phyloP scores from a whole-genome alignment of 2,329 filamentous ascomycete genomes.

The Clarireedia monteithiana region DNA sequence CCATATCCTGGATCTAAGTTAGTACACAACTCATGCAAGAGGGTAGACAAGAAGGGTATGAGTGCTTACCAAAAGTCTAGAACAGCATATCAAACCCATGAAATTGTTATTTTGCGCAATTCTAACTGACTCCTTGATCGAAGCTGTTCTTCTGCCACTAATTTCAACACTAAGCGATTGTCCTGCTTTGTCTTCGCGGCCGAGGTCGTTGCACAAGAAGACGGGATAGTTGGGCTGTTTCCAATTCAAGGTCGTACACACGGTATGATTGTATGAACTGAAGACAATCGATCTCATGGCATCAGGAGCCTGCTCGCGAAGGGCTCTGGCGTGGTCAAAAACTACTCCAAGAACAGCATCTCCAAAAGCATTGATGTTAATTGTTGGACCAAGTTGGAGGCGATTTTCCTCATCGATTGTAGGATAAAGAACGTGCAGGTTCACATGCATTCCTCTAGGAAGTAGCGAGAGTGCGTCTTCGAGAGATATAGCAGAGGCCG shows the following conservation, averaged over 20 bases:
- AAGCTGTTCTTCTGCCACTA: constrained; percentile 67
- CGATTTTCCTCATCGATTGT: constrained; percentile 63
- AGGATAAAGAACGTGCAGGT: constrained; percentile 88
- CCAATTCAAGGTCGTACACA: constrained; percentile 96
- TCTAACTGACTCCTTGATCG: constrained; percentile 89
- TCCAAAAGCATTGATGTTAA: constrained; percentile 79
- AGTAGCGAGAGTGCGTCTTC: constrained; percentile 68
- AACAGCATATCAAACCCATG: constrained; percentile 92
- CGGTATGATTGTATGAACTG: constrained; percentile 80
- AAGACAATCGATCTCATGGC: constrained; percentile 84
- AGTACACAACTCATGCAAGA: constrained; percentile 9
- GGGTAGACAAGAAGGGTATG: background rate
- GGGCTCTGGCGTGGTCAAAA: constrained; percentile 76
- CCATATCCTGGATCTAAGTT: constrained; percentile 63
- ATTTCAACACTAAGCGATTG: constrained; percentile 24
- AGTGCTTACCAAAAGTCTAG: constrained; percentile 67
- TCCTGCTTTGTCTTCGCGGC: constrained; percentile 43
- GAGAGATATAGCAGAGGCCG: constrained; percentile 70
- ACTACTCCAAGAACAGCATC: constrained; percentile 78
- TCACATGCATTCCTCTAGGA: constrained; percentile 74
- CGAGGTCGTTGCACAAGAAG: constrained; percentile 89
- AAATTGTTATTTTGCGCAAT: constrained; percentile 95
- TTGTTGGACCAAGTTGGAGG: constrained; percentile 62
- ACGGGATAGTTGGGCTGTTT: constrained; percentile 98
- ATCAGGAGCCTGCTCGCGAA: constrained; percentile 59